These are phyloP conservation scores for Puccinia horiana DNA, from an alignment of 1,284 basidiomycete genomes.

Conservation along the genomic window DNA sequence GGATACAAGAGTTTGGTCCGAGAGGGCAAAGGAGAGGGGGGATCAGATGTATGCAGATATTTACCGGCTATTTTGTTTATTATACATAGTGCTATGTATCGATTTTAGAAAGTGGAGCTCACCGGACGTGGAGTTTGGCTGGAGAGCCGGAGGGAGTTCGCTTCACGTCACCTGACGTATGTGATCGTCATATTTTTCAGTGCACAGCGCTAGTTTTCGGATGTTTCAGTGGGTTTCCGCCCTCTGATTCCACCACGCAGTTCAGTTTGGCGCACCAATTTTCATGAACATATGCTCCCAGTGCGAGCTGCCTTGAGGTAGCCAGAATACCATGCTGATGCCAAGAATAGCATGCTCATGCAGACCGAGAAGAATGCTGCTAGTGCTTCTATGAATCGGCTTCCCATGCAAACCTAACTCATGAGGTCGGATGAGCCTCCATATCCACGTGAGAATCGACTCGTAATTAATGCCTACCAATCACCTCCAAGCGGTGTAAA, in stretches of 20 bases:
- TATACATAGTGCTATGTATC: too few relatives aligned
- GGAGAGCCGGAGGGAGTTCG: not conserved
- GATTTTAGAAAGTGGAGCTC: not conserved
- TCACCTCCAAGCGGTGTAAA: constrained; percentile 11
- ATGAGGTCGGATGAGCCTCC: constrained; percentile 22
- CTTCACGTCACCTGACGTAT: not conserved
- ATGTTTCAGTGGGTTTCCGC: constrained; percentile 28
- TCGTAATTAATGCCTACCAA: constrained; percentile 28
- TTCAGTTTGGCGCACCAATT: constrained; percentile 34
- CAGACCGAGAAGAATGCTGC: constrained; percentile 32
- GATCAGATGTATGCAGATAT: not conserved
- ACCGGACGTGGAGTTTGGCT: not conserved
- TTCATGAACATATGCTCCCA: constrained; percentile 15
- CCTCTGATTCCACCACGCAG: constrained; percentile 12
- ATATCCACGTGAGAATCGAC: constrained; percentile 13
- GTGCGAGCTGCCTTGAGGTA: constrained; percentile 8
- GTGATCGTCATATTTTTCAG: not conserved
- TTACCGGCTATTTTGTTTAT: not conserved
- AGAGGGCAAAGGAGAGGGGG: not conserved
- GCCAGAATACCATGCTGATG: constrained; percentile 4
- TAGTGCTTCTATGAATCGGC: constrained; percentile 4
- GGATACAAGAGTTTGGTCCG: not conserved
- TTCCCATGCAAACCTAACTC: constrained; percentile 19
- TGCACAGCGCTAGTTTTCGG: constrained; percentile 25
- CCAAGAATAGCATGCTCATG: constrained; percentile 16